Conservation (phyloP, 495 filamentous ascomycete species). For the Penicillium paradoxum region DNA sequence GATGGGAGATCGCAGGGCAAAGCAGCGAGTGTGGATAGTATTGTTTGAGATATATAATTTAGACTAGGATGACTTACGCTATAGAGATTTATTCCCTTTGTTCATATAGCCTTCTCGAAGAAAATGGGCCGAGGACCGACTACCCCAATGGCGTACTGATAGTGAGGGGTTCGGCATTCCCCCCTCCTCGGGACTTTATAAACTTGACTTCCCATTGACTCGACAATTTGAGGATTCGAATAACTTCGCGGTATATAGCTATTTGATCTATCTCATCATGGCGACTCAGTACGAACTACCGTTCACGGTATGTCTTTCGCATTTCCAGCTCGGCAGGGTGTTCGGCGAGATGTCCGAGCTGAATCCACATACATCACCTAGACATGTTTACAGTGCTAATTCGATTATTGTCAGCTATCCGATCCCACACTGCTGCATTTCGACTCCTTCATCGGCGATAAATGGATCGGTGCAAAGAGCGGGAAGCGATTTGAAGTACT, state of each 20-base stretch:
- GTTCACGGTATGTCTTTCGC: constrained; percentile 30
- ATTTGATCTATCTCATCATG: constrained; percentile 22
- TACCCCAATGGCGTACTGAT: neutral
- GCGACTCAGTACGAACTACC: constrained; percentile 34
- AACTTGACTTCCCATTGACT: neutral
- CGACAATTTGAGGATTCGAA: neutral
- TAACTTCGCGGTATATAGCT: no score
- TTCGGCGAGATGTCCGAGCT: constrained; percentile 19
- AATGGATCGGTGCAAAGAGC: constrained; percentile 60
- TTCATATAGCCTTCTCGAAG: constrained; percentile 1
- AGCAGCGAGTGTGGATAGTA: constrained; percentile 21
- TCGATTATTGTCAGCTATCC: constrained; percentile 40
- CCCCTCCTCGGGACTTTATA: neutral
- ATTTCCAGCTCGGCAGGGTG: neutral
- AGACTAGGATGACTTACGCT: neutral
- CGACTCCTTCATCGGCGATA: constrained; percentile 54
- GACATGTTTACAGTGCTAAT: neutral
- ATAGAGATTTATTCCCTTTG: neutral
- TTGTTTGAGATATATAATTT: constrained; percentile 12
- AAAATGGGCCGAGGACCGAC: neutral
- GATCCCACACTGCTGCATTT: constrained; percentile 55
- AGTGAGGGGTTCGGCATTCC: neutral
- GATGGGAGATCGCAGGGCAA: constrained; percentile 8
- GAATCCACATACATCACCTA: neutral
- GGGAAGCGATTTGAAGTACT: constrained; percentile 63